Evolutionary conservation across 768 basidiomycete species (phyloP).

Genomic region (Amanita polypyramis): DNA sequence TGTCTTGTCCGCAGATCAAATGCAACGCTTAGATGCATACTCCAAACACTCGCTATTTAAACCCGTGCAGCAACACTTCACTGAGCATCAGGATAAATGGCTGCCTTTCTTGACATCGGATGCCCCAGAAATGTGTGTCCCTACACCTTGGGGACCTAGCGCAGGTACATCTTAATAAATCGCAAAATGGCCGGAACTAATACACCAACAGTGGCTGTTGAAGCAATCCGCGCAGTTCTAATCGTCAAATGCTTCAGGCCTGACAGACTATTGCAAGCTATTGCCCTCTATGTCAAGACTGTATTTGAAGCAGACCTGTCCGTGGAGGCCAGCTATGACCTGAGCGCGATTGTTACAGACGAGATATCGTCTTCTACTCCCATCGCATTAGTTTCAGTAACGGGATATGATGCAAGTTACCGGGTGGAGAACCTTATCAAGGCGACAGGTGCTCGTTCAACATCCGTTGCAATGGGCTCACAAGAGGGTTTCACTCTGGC

Average conservation of each 20-base stretch:
- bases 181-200: constrained; percentile 10
- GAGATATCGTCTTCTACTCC: constrained; percentile 79
- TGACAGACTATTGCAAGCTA: constrained; percentile 81
- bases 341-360: constrained; percentile 64
- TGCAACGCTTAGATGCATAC: constrained; percentile 56
- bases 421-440: constrained; percentile 83
- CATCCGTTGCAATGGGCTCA: constrained; percentile 96
- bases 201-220: constrained; percentile 44
- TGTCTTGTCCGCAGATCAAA: constrained; percentile 58
- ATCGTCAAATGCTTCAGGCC: constrained; percentile 89
- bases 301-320: constrained; percentile 81
- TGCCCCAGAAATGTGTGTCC: constrained; percentile 59
- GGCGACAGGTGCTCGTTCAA: constrained; percentile 64
- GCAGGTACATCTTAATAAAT: constrained; percentile 47
- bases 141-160: constrained; percentile 68
- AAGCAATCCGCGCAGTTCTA: constrained; percentile 66
- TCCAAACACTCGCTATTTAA: constrained; percentile 70
- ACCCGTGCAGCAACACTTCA: constrained; percentile 55
- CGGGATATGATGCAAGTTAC: constrained; percentile 98
- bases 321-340: constrained; percentile 60
- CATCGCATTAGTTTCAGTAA: constrained; percentile 83
- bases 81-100: constrained; percentile 61
- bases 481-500: constrained; percentile 95
- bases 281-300: constrained; percentile 58
- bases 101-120: constrained; percentile 53